Base-by-base conservation (phyloP, 169 alveolate genomes). In the Besnoitia besnoiti region DNA sequence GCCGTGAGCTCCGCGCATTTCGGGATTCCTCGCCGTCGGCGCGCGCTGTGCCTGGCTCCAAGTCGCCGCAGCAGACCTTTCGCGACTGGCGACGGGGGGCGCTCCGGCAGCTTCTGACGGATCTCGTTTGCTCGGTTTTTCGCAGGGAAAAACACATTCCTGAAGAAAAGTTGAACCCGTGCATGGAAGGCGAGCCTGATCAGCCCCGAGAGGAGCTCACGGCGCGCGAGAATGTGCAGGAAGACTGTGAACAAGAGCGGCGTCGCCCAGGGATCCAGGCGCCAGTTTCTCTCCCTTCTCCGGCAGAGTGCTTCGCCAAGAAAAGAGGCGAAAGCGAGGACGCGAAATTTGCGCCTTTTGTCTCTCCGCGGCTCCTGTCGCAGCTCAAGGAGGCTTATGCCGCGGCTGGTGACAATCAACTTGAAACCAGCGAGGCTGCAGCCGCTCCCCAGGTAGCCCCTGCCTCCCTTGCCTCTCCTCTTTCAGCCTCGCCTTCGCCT, bases 1-100 rank as follows among this genome's bases (percentile, higher is more conserved):
- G n/a, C n/a, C n/a, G n/a, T n/a, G n/a, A n/a, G n/a, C n/a, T n/a
- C n/a, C n/a, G 1, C 67, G 67, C 67, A 0, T 55, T n/a, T n/a
- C 24, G 12, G 12, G 12, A 21, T 3, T n/a, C 67, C n/a, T 16
- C 67, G 67, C 30, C 67, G 5, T 19, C 30, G n/a, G 67, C 30
- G 5, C 67, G 3, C n/a, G 67, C 67, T 19, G 24, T 0, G 67
- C 3, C 24, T 16, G 67, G 33, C 27, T 5, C 67, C 30, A 19
- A 21, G 67, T 5, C 92, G 49, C 92, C 92, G 55, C 92, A 87
- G 92, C 85, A 62, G 85, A 49, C 75, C 75, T 61, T 61, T 62
- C 92, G 90, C 79, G 61, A 55, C 59, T 85, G 90, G 90, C 90
- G 90, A 37, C 77, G 90, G 42, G 16, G 47, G 10, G 92, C 67